Evolutionary conservation across 2,329 filamentous ascomycete genomes (phyloP), one percentile per base, ranked within the genome.

Genomic region (Penicillium sp.): DNA sequence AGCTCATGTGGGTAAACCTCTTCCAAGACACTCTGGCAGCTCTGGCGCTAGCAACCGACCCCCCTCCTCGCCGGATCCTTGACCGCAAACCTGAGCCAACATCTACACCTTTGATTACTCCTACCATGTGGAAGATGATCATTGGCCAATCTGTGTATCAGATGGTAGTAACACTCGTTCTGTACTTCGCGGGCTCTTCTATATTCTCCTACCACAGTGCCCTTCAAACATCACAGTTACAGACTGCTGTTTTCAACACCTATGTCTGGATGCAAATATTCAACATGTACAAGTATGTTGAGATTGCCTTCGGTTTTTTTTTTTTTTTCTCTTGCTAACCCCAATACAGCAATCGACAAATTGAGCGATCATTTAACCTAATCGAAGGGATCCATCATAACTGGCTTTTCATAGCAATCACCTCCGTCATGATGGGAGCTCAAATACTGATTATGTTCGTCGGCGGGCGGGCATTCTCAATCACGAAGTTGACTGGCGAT

Each of bases 251-350:
- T 47, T 89, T 89, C 77, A 89, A 89, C 72, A 85, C 83, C 0
- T 89, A 87, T 65, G 86, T 89, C 2, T 89, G 86, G 86, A 85
- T 89, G 80, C 86, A 89, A 67, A 87, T 89, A 60, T 89, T 89
- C 77, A 89, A 89, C 71, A 81, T 86, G 71, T 82, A 86, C 75
- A 88, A 88, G 69, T 71, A 65, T 49, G 69, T 58, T 19, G 3
- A 41, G 6, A n/a, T 6, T 10, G 4, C 35, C 15, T 15, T 9
- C 0, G 3, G 10, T 13, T 29, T 2, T n/a, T 17, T 13, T 29
- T 2, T n/a, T 17, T 15, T 19, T 23, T 12, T 15, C 1, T 15
- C 15, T 29, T 5, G 9, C 35, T 50, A 25, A 47, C 33, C 7
- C 17, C 8, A 10, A 35, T 12, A 33, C 50, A 73, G 70, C 73